phyloP scores from a whole-genome alignment of 192 early-diverging fungal species.

The Coemansia sp. region DNA sequence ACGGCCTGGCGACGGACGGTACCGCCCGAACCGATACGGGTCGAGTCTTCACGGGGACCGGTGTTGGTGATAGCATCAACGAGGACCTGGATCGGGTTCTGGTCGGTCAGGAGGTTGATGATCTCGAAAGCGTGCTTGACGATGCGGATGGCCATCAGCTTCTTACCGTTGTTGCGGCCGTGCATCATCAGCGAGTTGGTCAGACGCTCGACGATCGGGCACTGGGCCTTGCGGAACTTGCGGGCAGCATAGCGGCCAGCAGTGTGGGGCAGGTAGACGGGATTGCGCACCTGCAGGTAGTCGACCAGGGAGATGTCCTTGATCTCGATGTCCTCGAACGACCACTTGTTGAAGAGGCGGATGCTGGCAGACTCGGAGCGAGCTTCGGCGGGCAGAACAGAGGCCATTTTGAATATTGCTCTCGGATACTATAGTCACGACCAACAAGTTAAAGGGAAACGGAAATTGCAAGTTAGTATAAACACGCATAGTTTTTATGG shows the following conservation, averaged over 20 bases:
- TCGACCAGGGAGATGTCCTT: conserved; percentile 87
- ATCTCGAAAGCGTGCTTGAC: conserved; percentile 99
- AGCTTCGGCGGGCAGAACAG: conserved; percentile 54
- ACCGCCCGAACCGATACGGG: conserved; percentile 95
- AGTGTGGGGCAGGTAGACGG: conserved; percentile 96
- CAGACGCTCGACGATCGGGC: conserved; percentile 97
- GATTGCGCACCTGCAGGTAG: conserved; percentile 89
- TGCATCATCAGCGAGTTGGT: conserved; percentile 99
- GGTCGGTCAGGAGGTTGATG: conserved; percentile 95
- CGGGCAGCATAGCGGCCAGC: conserved; percentile 97
- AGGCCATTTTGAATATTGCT: conserved; percentile 47
- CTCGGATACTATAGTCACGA: conserved; percentile 15
- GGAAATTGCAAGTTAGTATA: conserved; percentile 5
- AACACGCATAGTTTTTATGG: background rate
- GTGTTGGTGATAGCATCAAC: conserved; percentile 99
- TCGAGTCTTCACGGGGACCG: conserved; percentile 98
- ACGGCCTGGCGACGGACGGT: conserved; percentile 99
- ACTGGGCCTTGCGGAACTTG: conserved; percentile 98
- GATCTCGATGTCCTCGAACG: conserved; percentile 83
- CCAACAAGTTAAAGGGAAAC: background rate
- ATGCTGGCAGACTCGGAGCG: conserved; percentile 47
- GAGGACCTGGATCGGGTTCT: conserved; percentile 97
- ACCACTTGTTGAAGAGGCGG: conserved; percentile 86
- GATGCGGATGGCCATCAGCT: conserved; percentile 97
- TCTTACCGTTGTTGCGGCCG: conserved; percentile 99